Base-by-base conservation (phyloP, 805 yeast genomes). In the Teunomyces kruisii region DNA sequence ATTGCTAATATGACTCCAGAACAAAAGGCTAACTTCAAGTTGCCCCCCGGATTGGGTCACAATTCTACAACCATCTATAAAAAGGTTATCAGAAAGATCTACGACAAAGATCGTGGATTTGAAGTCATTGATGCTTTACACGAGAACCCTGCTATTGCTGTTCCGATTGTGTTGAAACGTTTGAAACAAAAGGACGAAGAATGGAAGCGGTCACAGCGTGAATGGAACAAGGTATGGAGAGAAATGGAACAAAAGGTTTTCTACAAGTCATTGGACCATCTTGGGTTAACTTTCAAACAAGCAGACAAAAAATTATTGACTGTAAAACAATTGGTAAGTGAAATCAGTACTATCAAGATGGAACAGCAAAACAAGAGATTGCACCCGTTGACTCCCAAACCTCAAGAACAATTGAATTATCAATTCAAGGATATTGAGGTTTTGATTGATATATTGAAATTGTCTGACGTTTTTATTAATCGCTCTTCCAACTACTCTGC, bases 221-320 rank as follows among this genome's bases (percentile, higher is more conserved):
- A 94, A 64, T 94, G 99, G 98, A 92, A 92, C 68, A 92, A 92
- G 62, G 96, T 90, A 10, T 94, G 99, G 99, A 83, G 99, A 61
- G 98, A 92, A 67, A 83, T 95, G 68, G 99, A 94, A 65, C 96
- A 91, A 60, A 91, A 89, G 58, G 96, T 90, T 0, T 91, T 87
- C 64, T 88, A 83, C 72, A 94, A 94, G 65, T 88, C 97, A 2
- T 74, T 94, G 53, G 99, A 94, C 63, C 99, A 94, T 64, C 72
- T 92, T 50, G 99, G 99, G 1, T 76, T 94, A 56, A 91, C 97
- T 0, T 94, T 94, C 72, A 94, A 94, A 67, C 98, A 94, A 63
- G 87, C 96, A 17, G 99, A 94, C 67, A 92, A 94, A 65, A 92
- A 94, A 64, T 69, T 89, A 45, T 69, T 94, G 55, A 89, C 98